Evolutionary conservation across 2,329 filamentous ascomycete genomes (phyloP).

Genomic region (Clonostachys solani): DNA sequence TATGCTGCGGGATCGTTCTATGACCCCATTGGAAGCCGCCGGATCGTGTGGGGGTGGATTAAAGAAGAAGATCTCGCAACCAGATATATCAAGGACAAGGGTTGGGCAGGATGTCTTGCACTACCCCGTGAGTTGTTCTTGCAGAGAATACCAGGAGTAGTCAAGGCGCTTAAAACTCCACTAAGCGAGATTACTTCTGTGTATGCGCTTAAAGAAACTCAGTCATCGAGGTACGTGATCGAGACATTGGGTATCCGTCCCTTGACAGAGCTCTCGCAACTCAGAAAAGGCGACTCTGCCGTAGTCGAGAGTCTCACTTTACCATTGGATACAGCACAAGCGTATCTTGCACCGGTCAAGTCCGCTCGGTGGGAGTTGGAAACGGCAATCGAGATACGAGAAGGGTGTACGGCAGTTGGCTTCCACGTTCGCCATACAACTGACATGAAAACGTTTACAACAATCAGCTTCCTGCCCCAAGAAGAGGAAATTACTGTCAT

Average conservation of each 20-base stretch:
- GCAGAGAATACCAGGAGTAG: constrained; percentile 27
- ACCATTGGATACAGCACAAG: neutral
- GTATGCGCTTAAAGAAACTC: constrained; percentile 10
- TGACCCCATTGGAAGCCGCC: constrained; percentile 31
- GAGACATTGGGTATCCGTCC: constrained; percentile 35
- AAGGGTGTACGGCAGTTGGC: constrained; percentile 5
- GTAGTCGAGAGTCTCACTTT: neutral
- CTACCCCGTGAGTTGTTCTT: constrained; percentile 37
- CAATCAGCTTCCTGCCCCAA: constrained; percentile 27
- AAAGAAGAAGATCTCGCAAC: constrained; percentile 44
- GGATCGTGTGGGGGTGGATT: constrained; percentile 44
- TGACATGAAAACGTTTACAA: constrained; percentile 23
- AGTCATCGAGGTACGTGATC: constrained; percentile 12
- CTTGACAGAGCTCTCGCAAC: constrained; percentile 8
- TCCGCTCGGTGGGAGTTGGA: constrained; percentile 15
- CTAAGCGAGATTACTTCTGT: constrained; percentile 35
- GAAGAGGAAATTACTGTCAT: constrained; percentile 34
- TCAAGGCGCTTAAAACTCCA: constrained; percentile 22
- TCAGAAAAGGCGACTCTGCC: constrained; percentile 1
- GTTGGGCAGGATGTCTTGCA: constrained; percentile 44
- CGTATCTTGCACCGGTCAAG: neutral
- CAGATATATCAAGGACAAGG: constrained; percentile 32
- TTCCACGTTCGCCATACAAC: constrained; percentile 15
- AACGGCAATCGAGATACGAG: constrained; percentile 10
- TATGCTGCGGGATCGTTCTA: constrained; percentile 46